Conservation (phyloP, 768 basidiomycete species). For the Boletus sp. region DNA sequence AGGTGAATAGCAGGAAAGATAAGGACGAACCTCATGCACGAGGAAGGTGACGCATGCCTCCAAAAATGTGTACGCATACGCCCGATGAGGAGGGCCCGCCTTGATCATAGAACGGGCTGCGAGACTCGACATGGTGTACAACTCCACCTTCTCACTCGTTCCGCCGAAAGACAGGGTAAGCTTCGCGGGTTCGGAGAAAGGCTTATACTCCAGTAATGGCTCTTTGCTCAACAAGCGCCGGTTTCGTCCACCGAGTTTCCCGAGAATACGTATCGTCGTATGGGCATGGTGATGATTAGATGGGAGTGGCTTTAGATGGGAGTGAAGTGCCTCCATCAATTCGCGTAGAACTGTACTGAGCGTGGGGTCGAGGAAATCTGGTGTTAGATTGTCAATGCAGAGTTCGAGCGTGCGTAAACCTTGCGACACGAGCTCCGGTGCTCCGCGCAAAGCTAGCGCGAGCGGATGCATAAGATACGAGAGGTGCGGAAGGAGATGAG, state of each 20-base stretch:
- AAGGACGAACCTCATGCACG: constrained; percentile 64
- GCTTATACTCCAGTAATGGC: constrained; percentile 67
- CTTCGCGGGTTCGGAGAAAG: constrained; percentile 68
- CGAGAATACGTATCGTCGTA: constrained; percentile 92
- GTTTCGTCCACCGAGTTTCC: constrained; percentile 95
- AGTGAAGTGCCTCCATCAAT: constrained; percentile 92
- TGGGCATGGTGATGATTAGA: constrained; percentile 88
- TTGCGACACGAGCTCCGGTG: constrained; percentile 88
- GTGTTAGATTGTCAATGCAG: constrained; percentile 98
- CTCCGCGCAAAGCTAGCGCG: constrained; percentile 84
- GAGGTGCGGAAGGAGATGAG: constrained; percentile 93
- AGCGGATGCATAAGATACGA: constrained; percentile 96
- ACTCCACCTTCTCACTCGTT: constrained; percentile 57
- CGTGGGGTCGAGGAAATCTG: constrained; percentile 96
- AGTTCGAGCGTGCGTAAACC: constrained; percentile 94
- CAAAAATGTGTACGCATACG: constrained; percentile 64
- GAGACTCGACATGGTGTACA: constrained; percentile 63
- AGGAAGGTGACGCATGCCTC: constrained; percentile 71
- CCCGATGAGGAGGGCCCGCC: constrained; percentile 39
- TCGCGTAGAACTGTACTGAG: constrained; percentile 90
- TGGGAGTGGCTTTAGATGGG: constrained; percentile 86
- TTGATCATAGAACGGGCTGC: constrained; percentile 63
- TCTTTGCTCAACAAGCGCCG: constrained; percentile 81
- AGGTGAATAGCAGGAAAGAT: neutral
- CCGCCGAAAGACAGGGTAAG: constrained; percentile 75